Percentiles rank a stretch among this genome's conserved stretches.
Conservation (phyloP, 495 filamentous ascomycete species). For the Penicillium canescens region DNA sequence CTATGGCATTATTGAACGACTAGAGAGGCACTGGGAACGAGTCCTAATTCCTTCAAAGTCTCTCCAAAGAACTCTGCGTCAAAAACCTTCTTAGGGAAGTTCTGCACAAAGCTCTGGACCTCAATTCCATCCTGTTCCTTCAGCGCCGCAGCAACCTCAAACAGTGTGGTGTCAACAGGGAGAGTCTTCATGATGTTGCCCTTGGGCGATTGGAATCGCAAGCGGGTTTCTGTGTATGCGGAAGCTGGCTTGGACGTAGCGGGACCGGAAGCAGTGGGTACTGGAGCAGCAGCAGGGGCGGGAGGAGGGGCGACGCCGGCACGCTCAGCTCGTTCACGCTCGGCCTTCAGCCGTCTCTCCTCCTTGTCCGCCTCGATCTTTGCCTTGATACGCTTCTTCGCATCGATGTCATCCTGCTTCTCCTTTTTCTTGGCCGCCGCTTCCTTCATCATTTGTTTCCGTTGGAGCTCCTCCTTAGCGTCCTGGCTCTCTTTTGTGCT, state of each 20-base stretch:
- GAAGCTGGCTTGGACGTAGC: constrained; percentile 57
- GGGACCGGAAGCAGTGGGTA: constrained; percentile 40
- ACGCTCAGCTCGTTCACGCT: constrained; percentile 78
- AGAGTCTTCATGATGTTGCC: constrained; percentile 82
- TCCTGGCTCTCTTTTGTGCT: constrained; percentile 77
- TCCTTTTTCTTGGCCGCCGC: constrained; percentile 80
- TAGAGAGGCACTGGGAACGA: constrained; percentile 85
- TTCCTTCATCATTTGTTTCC: constrained; percentile 88
- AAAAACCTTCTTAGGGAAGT: constrained; percentile 84
- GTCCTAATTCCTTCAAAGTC: constrained; percentile 87
- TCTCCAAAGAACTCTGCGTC: constrained; percentile 79
- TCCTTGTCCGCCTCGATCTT: constrained; percentile 92
- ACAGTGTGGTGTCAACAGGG: constrained; percentile 83
- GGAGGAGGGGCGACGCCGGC: constrained; percentile 65
- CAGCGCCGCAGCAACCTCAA: constrained; percentile 83
- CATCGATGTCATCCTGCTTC: constrained; percentile 82
- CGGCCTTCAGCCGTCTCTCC: constrained; percentile 76
- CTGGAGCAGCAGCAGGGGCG: constrained; percentile 37
- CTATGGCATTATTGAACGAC: constrained; percentile 56
- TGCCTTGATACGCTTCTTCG: constrained; percentile 83
- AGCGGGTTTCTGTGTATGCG: constrained; percentile 74
- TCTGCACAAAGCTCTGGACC: constrained; percentile 77
- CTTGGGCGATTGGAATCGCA: constrained; percentile 74
- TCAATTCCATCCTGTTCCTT: constrained; percentile 61
- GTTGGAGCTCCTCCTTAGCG: constrained; percentile 77